Conservation (phyloP, 2,329 filamentous ascomycete species). For the Diaporthe caulivora region DNA sequence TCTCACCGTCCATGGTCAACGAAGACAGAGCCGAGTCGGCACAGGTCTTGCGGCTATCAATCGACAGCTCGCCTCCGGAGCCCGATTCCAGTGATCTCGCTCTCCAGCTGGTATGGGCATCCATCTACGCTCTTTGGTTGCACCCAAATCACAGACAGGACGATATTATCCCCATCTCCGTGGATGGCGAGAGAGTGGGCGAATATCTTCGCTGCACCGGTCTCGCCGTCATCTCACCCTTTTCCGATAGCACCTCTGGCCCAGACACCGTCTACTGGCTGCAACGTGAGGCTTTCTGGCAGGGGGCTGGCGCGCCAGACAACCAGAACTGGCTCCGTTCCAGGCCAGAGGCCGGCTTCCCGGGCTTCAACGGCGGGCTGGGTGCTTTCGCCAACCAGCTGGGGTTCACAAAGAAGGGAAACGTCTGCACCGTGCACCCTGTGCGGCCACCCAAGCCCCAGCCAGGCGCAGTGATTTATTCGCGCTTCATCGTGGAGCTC, state of each 20-base stretch:
- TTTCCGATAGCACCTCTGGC: conserved; percentile 23
- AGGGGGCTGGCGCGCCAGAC: conserved; percentile 45
- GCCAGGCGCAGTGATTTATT: conserved; percentile 45
- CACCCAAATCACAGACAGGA: conserved; percentile 35
- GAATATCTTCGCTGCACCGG: conserved; percentile 39
- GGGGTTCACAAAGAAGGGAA: conserved; percentile 45
- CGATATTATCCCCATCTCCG: conserved; percentile 36
- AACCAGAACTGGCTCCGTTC: conserved; percentile 44
- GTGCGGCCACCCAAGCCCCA: conserved; percentile 45
- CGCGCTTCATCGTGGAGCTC: conserved; percentile 45
- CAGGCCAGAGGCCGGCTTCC: conserved; percentile 45
- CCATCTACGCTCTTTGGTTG: conserved; percentile 41
- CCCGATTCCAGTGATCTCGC: conserved; percentile 15
- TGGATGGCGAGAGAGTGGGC: conserved; percentile 31
- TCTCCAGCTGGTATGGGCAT: conserved; percentile 34
- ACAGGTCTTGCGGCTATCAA: conserved; percentile 24
- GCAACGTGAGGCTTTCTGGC: conserved; percentile 42
- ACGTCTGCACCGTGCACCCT: conserved; percentile 47
- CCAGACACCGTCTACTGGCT: conserved; percentile 40
- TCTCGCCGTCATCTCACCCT: conserved; percentile 38
- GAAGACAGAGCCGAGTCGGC: conserved; percentile 39
- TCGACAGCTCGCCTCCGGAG: background rate
- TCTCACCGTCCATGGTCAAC: conserved; percentile 42
- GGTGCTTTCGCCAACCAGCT: conserved; percentile 45
- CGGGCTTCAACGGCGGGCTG: conserved; percentile 44